Percentiles rank a stretch among this genome's conserved stretches.
Evolutionary conservation across 805 yeast species (phyloP).

Genomic region (Saccharomycopsis sp.): DNA sequence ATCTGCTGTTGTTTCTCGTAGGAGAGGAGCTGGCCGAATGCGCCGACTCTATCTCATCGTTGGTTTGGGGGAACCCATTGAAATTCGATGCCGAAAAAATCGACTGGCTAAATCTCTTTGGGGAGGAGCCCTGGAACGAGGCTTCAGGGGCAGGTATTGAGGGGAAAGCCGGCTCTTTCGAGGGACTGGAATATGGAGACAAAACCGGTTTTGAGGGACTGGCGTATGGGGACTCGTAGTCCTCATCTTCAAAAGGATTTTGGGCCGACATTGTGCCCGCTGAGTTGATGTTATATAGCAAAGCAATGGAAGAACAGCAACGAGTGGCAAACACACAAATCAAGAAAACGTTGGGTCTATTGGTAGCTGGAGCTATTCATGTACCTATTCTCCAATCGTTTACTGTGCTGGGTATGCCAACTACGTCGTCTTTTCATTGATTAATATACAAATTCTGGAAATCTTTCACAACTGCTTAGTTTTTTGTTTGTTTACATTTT

Average conservation of each 20-base stretch:
- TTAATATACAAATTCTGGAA: neutral
- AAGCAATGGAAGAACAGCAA: too few relatives aligned
- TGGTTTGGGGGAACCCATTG: slow-evolving; percentile 13
- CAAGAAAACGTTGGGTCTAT: too few relatives aligned
- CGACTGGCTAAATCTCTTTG: slow-evolving; percentile 14
- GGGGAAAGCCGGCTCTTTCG: slow-evolving; percentile 5
- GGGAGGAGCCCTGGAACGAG: slow-evolving; percentile 13
- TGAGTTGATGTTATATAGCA: too few relatives aligned
- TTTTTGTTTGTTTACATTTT: neutral
- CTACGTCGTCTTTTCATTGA: neutral
- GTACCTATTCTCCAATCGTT: too few relatives aligned
- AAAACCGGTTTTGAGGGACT: neutral
- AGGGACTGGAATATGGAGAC: slow-evolving; percentile 12
- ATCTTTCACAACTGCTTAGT: neutral
- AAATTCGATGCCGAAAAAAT: slow-evolving; percentile 10
- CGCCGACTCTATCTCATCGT: slow-evolving; percentile 6
- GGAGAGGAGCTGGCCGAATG: slow-evolving; percentile 8
- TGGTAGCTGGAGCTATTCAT: too few relatives aligned
- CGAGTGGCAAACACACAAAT: too few relatives aligned
- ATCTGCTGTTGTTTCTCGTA: slow-evolving; percentile 25
- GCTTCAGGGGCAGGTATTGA: slow-evolving; percentile 16
- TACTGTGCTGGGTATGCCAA: neutral
- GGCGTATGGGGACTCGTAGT: slow-evolving; percentile 20
- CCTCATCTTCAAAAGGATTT: slow-evolving; percentile 28
- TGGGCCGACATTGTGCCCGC: neutral